These are phyloP conservation scores for Vitis riparia DNA, from an alignment of 164 flowering plant genomes.

Conservation along the genomic window DNA sequence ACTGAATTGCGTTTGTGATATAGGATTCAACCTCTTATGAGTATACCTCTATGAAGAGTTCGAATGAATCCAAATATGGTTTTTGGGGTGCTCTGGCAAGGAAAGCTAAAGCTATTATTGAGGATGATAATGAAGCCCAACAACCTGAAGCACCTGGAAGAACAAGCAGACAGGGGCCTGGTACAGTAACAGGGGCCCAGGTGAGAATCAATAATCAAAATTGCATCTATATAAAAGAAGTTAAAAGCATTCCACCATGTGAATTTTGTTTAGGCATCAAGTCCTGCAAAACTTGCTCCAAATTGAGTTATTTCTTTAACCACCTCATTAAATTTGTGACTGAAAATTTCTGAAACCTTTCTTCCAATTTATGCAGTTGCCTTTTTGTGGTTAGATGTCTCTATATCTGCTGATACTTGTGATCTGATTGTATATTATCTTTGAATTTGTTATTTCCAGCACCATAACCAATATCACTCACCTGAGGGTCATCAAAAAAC, in stretches of 20 bases:
- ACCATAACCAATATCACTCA: slow-evolving; percentile 31
- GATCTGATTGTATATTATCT: background rate
- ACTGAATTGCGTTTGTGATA: background rate
- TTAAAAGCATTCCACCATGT: too few relatives aligned
- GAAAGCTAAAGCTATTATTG: slow-evolving; percentile 57
- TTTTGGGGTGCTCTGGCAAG: slow-evolving; percentile 59
- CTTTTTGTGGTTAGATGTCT: background rate
- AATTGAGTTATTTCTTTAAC: too few relatives aligned
- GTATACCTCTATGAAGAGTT: slow-evolving; percentile 29
- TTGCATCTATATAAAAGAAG: background rate
- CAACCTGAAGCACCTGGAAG: slow-evolving; percentile 20
- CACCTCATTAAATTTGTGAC: too few relatives aligned
- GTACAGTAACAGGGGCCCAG: slow-evolving; percentile 18
- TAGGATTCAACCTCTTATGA: slow-evolving; percentile 32
- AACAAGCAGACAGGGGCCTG: slow-evolving; percentile 9
- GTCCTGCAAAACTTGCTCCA: too few relatives aligned
- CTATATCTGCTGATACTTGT: background rate
- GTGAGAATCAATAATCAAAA: slow-evolving; percentile 14
- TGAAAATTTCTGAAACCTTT: background rate
- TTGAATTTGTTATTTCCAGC: slow-evolving; percentile 28
- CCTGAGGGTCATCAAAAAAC: slow-evolving; percentile 36
- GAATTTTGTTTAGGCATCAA: too few relatives aligned
- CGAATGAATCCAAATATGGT: slow-evolving; percentile 41
- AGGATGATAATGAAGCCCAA: slow-evolving; percentile 33
- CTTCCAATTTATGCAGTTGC: background rate